Evolutionary conservation across 495 filamentous ascomycete species (phyloP).

Genomic region (Cercophora scortea): DNA sequence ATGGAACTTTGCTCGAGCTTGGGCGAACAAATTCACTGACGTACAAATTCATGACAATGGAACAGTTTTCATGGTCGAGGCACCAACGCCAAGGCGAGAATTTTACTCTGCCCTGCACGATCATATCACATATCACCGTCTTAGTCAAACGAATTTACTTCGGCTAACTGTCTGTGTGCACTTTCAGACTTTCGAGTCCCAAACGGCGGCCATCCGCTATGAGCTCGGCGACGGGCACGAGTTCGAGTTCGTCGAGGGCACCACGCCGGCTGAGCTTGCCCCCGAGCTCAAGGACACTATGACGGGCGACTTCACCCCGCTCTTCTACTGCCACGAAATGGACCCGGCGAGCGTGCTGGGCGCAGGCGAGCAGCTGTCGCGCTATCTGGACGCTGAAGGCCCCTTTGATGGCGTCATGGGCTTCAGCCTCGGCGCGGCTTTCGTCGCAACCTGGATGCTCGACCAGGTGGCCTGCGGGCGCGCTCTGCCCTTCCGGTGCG

Average conservation of each 20-base stretch:
- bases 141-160: background rate
- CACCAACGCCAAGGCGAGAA: conserved; percentile 1
- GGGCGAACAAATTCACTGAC: background rate
- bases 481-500: conserved; percentile 1
- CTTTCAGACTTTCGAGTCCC: background rate
- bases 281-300: background rate
- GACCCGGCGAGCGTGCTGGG: background rate
- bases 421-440: conserved; percentile 4
- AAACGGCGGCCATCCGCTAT: conserved; percentile 1
- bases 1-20: too few species aligned
- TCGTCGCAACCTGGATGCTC: background rate
- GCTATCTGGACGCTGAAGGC: conserved; percentile 5
- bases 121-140: background rate
- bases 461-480: background rate
- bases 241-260: conserved; percentile 8
- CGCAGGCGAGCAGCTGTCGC: conserved; percentile 2
- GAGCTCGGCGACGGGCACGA: conserved; percentile 6
- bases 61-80: conserved; percentile 3
- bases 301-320: background rate
- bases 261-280: background rate
- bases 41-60: background rate
- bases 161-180: background rate
- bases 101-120: background rate
- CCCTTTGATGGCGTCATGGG: conserved; percentile 9
- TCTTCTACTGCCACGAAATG: background rate